Evolutionary conservation across 2,329 filamentous ascomycete species (phyloP).

Genomic region (Microcyclosporella mali): DNA sequence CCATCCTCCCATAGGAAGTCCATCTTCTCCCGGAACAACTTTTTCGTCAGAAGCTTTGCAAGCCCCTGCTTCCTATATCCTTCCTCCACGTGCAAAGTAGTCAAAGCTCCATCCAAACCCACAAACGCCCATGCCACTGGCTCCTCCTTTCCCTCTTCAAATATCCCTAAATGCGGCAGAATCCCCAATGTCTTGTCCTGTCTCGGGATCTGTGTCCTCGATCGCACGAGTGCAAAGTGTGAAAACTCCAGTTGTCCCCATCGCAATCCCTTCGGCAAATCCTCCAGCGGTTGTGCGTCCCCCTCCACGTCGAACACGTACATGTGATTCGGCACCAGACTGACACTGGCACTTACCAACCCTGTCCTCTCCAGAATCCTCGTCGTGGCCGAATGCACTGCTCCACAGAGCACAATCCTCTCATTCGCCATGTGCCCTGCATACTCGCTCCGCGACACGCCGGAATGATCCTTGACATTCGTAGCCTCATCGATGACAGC

Average conservation of each 20-base stretch:
- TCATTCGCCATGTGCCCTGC: conserved; percentile 14
- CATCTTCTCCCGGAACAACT: conserved; percentile 50
- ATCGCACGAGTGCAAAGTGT: conserved; percentile 53
- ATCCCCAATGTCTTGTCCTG: conserved; percentile 42
- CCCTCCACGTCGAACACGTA: conserved; percentile 22
- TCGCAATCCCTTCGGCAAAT: conserved; percentile 44
- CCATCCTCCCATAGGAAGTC: conserved; percentile 31
- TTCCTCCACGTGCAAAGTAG: conserved; percentile 55
- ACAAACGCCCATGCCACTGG: conserved; percentile 61
- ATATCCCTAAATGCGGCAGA: conserved; percentile 35
- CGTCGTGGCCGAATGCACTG: conserved; percentile 25
- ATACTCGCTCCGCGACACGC: conserved; percentile 18
- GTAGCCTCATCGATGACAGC: conserved; percentile 4
- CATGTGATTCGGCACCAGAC: conserved; percentile 20
- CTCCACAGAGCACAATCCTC: conserved; percentile 27
- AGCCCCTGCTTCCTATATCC: conserved; percentile 56
- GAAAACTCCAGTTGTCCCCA: conserved; percentile 51
- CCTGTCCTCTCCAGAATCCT: conserved; percentile 17
- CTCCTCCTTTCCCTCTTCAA: conserved; percentile 33
- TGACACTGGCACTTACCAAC: conserved; percentile 10
- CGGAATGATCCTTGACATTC: conserved; percentile 7
- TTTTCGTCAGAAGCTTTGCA: conserved; percentile 56
- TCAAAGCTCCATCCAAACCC: conserved; percentile 57
- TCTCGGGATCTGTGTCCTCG: conserved; percentile 52
- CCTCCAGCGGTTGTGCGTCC: neutral